Evolutionary conservation across 2,329 filamentous ascomycete genomes (phyloP).

Genomic region (Harringtonia lauricola): DNA sequence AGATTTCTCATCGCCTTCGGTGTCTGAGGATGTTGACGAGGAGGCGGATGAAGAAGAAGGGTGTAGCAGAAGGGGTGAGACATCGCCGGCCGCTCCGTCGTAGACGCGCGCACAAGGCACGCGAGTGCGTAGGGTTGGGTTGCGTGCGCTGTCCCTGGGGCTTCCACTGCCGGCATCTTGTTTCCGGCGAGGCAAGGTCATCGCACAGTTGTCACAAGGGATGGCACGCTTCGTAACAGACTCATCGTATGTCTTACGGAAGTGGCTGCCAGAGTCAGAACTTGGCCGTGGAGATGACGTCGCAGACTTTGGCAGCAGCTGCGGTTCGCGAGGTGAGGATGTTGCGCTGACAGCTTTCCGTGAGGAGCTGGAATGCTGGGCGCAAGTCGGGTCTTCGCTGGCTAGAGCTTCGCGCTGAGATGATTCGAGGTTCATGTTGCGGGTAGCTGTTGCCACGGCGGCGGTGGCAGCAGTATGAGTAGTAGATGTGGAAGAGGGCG

Average conservation of each 20-base stretch:
- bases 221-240: conserved; percentile 52
- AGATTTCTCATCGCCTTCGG: conserved; percentile 37
- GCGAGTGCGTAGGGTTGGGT: conserved; percentile 48
- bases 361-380: too few relatives aligned
- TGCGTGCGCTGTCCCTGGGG: conserved; percentile 26
- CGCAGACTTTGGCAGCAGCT: conserved; percentile 18
- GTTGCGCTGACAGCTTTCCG: too few relatives aligned
- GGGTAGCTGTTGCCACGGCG: conserved; percentile 34
- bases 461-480: conserved; percentile 21
- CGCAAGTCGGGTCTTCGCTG: too few relatives aligned
- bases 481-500: conserved; percentile 14
- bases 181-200: conserved; percentile 47
- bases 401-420: too few relatives aligned
- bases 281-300: background rate
- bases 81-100: conserved; percentile 25
- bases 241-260: conserved; percentile 53
- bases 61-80: conserved; percentile 41
- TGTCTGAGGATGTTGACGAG: conserved; percentile 33
- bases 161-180: conserved; percentile 11
- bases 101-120: conserved; percentile 50
- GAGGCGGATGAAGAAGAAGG: conserved; percentile 26
- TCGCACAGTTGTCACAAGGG: conserved; percentile 58
- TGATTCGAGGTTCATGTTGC: conserved; percentile 32
- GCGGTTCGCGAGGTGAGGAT: background rate
- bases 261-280: conserved; percentile 39